phyloP scores from a whole-genome alignment of 768 basidiomycete genomes.

The Crucibulum laeve region DNA sequence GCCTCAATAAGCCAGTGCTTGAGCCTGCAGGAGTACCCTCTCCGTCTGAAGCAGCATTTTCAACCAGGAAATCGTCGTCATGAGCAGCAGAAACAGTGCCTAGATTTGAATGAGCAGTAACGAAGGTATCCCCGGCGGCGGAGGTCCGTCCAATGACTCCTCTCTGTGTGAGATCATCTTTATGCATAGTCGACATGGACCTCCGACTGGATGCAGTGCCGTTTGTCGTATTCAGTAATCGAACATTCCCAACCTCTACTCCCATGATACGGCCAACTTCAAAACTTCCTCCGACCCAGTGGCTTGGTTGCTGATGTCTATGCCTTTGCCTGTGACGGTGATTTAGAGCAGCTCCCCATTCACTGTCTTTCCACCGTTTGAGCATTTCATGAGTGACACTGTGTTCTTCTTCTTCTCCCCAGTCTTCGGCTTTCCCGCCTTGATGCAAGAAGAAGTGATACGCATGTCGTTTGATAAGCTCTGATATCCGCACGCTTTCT shows the following conservation, averaged over 20 bases:
- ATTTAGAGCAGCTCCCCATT: constrained; percentile 52
- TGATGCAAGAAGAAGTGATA: constrained; percentile 57
- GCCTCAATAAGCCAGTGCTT: constrained; percentile 7
- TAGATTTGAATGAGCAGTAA: constrained; percentile 18
- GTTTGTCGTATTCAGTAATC: background rate
- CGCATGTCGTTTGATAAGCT: constrained; percentile 57
- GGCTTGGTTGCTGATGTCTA: constrained; percentile 17
- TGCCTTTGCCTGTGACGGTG: constrained; percentile 29
- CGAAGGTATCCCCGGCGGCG: constrained; percentile 15
- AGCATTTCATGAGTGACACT: constrained; percentile 53
- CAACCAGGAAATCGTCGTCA: background rate
- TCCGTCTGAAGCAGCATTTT: background rate
- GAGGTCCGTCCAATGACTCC: background rate
- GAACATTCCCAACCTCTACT: constrained; percentile 41
- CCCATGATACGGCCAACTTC: constrained; percentile 77
- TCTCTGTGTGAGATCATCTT: background rate
- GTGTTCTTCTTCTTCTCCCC: constrained; percentile 53
- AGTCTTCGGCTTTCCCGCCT: constrained; percentile 64
- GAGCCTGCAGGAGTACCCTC: constrained; percentile 11
- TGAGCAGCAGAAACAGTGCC: background rate
- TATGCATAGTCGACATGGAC: background rate
- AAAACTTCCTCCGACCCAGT: constrained; percentile 74
- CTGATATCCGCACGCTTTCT: constrained; percentile 35
- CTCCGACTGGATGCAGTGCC: background rate
- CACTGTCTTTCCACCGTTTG: constrained; percentile 58